These are phyloP conservation scores for Fusarium marasasianum DNA, from an alignment of 2,329 filamentous ascomycete genomes.

Conservation along the genomic window DNA sequence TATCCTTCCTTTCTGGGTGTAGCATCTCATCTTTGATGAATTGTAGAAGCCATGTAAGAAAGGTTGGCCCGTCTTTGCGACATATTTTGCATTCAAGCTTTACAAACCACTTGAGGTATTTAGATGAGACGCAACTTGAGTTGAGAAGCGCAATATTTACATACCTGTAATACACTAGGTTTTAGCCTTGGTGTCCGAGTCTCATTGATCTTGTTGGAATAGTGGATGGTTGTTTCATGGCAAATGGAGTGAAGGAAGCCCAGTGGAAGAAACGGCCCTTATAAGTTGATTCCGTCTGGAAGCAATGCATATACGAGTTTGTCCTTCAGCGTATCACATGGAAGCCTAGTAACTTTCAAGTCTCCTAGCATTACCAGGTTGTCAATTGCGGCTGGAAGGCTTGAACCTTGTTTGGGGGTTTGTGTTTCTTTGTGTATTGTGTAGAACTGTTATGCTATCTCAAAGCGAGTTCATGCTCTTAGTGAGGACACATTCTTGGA, in stretches of 20 bases:
- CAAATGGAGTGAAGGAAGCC: background rate
- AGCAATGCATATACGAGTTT: background rate
- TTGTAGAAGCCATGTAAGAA: fast-evolving
- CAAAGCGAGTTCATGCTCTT: background rate
- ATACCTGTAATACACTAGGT: background rate
- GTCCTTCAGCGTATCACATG: background rate
- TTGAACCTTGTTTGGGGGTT: background rate
- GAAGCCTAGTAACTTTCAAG: background rate
- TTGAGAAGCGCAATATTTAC: fast-evolving
- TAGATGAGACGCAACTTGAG: background rate
- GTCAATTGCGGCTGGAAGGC: background rate
- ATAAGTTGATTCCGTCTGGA: background rate
- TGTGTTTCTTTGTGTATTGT: background rate
- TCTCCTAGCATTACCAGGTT: background rate
- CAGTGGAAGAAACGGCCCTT: background rate
- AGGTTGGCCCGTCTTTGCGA: fast-evolving
- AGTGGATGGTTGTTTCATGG: background rate
- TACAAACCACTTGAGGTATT: background rate
- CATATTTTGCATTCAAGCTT: background rate
- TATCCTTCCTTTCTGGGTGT: background rate
- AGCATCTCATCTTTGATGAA: background rate
- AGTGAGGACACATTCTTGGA: background rate
- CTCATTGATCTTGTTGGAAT: background rate
- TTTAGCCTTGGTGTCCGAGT: background rate
- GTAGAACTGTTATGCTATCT: background rate